Evolutionary conservation across 2,329 filamentous ascomycete genomes (phyloP).

Genomic region (Colletotrichum scovillei): DNA sequence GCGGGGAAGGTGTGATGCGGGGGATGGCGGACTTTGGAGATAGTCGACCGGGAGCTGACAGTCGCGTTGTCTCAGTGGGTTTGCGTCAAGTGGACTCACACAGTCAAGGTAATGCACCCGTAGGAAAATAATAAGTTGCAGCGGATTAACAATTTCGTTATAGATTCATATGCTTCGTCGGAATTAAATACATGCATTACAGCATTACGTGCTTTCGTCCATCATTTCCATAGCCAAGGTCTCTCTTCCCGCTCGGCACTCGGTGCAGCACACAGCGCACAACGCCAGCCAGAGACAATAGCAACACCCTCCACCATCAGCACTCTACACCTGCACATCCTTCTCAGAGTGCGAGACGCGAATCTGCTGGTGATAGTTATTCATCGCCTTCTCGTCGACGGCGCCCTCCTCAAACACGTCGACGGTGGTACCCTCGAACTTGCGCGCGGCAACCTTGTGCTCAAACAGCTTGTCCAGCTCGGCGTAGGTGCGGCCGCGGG

Average conservation of each 20-base stretch:
- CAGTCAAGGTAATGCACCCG: neutral
- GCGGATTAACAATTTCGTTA: constrained; percentile 20
- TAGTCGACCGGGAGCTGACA: neutral
- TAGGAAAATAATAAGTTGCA: neutral
- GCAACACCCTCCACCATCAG: neutral
- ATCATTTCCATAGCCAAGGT: neutral
- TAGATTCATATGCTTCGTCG: constrained; percentile 30
- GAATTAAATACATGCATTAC: constrained; percentile 31
- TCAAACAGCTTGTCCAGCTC: constrained; percentile 90
- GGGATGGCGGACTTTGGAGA: constrained; percentile 18
- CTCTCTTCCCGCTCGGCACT: too few species aligned
- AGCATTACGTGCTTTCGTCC: constrained; percentile 10
- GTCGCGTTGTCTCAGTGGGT: neutral
- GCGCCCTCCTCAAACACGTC: constrained; percentile 64
- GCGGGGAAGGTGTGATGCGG: constrained; percentile 14
- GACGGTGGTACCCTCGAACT: constrained; percentile 72
- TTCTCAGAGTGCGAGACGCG: constrained; percentile 44
- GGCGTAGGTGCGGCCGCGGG: constrained; percentile 82
- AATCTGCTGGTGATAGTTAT: constrained; percentile 58
- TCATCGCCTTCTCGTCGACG: constrained; percentile 57
- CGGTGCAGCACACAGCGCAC: too few species aligned
- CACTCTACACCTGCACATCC: constrained; percentile 18
- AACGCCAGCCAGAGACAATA: neutral
- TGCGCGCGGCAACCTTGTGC: constrained; percentile 74
- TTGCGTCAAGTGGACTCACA: neutral